These are phyloP conservation scores for Penicillium samsonianum DNA, from an alignment of 495 filamentous ascomycete species.

Conservation along the genomic window DNA sequence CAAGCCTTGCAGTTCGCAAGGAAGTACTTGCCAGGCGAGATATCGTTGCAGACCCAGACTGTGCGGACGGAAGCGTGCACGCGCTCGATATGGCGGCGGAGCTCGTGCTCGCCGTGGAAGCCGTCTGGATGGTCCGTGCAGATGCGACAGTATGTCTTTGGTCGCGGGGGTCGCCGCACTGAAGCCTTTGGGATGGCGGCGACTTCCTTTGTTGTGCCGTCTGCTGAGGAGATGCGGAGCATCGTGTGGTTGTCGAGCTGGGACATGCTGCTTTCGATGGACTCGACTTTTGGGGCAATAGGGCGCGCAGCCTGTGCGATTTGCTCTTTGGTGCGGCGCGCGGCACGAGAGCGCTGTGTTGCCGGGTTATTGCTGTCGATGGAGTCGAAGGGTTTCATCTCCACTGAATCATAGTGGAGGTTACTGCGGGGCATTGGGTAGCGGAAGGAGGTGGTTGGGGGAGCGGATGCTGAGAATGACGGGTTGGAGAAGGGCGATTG, in stretches of 20 bases:
- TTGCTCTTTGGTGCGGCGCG: constrained; percentile 48
- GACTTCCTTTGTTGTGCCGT: constrained; percentile 60
- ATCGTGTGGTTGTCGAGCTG: constrained; percentile 47
- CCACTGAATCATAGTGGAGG: constrained; percentile 23
- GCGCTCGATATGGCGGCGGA: constrained; percentile 80
- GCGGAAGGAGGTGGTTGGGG: constrained; percentile 30
- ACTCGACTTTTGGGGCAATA: constrained; percentile 48
- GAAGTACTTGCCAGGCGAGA: constrained; percentile 59
- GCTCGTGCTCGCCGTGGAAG: constrained; percentile 92
- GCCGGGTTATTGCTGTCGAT: constrained; percentile 34
- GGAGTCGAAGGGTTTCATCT: constrained; percentile 42
- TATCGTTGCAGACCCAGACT: constrained; percentile 79
- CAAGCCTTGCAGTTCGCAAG: constrained; percentile 90
- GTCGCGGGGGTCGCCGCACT: constrained; percentile 73
- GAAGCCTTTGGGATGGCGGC: constrained; percentile 68
- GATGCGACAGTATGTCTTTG: constrained; percentile 70
- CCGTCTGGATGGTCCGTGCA: constrained; percentile 81
- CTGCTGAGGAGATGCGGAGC: constrained; percentile 56
- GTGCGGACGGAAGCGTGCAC: constrained; percentile 73
- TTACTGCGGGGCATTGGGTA: constrained; percentile 17
- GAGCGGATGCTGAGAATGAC: constrained; percentile 40
- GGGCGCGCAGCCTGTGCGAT: constrained; percentile 43
- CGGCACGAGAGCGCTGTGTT: constrained; percentile 37
- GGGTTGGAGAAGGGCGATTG: constrained; percentile 28
- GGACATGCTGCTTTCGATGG: constrained; percentile 21